phyloP scores from a whole-genome alignment of 2,329 filamentous ascomycete genomes.

The Exophiala mesophila region DNA sequence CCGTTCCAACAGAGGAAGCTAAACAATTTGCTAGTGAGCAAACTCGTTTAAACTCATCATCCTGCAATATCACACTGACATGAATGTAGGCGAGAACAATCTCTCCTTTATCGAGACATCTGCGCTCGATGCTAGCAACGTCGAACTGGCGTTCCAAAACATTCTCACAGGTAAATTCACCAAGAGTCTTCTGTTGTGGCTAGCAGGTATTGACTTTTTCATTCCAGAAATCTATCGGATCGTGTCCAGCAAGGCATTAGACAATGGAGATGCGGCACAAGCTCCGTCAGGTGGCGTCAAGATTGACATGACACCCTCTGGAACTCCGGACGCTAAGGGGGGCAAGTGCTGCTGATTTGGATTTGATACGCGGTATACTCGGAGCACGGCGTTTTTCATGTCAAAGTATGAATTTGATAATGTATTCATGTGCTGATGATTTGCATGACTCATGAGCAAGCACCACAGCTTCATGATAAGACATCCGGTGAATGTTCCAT shows the following conservation, averaged over 20 bases:
- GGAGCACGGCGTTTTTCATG: constrained; percentile 18
- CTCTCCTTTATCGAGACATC: constrained; percentile 99
- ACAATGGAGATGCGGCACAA: constrained; percentile 77
- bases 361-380: not conserved
- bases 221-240: constrained; percentile 94
- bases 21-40: constrained; percentile 87
- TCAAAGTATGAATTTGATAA: constrained; percentile 10
- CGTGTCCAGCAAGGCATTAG: constrained; percentile 94
- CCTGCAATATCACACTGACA: constrained; percentile 19
- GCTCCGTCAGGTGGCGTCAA: constrained; percentile 73
- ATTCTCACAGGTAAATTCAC: constrained; percentile 96
- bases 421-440: constrained; percentile 20
- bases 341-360: constrained; percentile 67
- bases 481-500: not conserved
- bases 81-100: constrained; percentile 77
- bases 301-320: constrained; percentile 80
- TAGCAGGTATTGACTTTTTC: not conserved
- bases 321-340: constrained; percentile 72
- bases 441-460: constrained; percentile 6
- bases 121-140: constrained; percentile 96
- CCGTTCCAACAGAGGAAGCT: constrained; percentile 94
- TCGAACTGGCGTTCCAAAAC: constrained; percentile 98
- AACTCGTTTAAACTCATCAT: constrained; percentile 30
- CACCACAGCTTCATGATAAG: not conserved
- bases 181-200: too few relatives aligned